Conservation (phyloP, 257 asterid species). For the Eustoma russellianum region DNA sequence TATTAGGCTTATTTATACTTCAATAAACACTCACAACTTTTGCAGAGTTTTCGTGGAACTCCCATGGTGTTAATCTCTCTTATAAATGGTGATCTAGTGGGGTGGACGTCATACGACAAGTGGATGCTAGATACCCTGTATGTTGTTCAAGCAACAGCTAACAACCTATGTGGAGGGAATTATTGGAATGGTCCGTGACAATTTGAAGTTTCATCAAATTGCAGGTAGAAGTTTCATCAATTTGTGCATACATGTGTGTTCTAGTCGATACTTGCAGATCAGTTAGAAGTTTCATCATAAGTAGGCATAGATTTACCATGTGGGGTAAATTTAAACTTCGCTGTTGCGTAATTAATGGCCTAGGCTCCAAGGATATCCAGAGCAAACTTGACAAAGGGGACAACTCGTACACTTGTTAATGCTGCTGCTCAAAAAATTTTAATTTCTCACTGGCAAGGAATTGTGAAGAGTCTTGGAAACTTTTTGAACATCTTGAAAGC, state of each 20-base stretch:
- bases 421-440: conserved; percentile 91
- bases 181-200: conserved; percentile 84
- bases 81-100: conserved; percentile 49
- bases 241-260: conserved; percentile 81
- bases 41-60: conserved; percentile 83
- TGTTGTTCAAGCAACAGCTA: conserved; percentile 81
- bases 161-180: conserved; percentile 87
- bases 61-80: conserved; percentile 68
- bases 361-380: conserved; percentile 97
- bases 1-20: not conserved
- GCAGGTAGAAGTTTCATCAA: no score
- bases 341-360: conserved; percentile 9
- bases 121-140: conserved; percentile 98
- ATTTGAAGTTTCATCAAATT: conserved; percentile 73
- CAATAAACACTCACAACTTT: conserved; percentile 6
- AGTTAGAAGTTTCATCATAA: not conserved
- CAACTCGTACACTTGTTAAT: conserved; percentile 79
- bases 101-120: conserved; percentile 53
- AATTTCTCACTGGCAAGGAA: conserved; percentile 96
- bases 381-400: conserved; percentile 74
- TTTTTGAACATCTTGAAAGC: conserved; percentile 59
- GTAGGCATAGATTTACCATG: no score
- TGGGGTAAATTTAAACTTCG: not conserved
- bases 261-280: not conserved
- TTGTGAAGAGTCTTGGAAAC: no score